Percentiles rank a stretch among this genome's conserved stretches.
These are phyloP conservation scores for Metschnikowia kofuensis DNA, from an alignment of 805 yeast genomes.

Conservation along the genomic window DNA sequence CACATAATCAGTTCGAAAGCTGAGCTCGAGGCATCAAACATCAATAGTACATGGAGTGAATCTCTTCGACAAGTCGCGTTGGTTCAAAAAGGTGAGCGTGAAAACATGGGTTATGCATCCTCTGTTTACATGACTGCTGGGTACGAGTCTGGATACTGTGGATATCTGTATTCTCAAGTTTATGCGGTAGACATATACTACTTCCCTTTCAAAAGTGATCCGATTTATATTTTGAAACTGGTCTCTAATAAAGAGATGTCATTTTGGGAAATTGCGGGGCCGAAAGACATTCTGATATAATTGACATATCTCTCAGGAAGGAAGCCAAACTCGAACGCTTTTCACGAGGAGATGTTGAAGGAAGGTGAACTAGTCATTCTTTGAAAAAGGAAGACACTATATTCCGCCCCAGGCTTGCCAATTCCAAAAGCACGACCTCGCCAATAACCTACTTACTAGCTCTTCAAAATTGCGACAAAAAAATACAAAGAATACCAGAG, in stretches of 20 bases:
- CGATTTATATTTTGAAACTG: slow-evolving; percentile 60
- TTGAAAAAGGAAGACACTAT: background rate
- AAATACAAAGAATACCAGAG: too few species aligned
- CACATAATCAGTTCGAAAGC: slow-evolving; percentile 50
- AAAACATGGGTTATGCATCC: slow-evolving; percentile 67
- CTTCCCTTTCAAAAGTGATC: slow-evolving; percentile 63
- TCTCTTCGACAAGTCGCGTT: slow-evolving; percentile 61
- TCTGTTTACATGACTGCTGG: slow-evolving; percentile 82
- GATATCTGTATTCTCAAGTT: slow-evolving; percentile 82
- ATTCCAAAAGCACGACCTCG: too few species aligned
- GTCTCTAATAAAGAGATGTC: slow-evolving; percentile 65
- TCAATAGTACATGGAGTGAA: slow-evolving; percentile 60
- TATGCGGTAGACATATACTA: slow-evolving; percentile 83
- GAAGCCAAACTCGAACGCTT: slow-evolving; percentile 70
- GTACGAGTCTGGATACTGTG: slow-evolving; percentile 83
- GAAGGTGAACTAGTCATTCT: background rate
- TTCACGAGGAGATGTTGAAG: slow-evolving; percentile 54
- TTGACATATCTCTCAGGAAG: slow-evolving; percentile 70
- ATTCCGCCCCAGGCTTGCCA: background rate
- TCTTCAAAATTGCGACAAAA: too few species aligned
- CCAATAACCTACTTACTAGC: too few species aligned
- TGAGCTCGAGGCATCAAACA: slow-evolving; percentile 45
- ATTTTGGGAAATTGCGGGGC: slow-evolving; percentile 74
- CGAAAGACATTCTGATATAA: slow-evolving; percentile 64
- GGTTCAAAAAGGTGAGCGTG: slow-evolving; percentile 50